phyloP scores from a whole-genome alignment of 2,329 filamentous ascomycete genomes.

The Tolypocladium inflatum region DNA sequence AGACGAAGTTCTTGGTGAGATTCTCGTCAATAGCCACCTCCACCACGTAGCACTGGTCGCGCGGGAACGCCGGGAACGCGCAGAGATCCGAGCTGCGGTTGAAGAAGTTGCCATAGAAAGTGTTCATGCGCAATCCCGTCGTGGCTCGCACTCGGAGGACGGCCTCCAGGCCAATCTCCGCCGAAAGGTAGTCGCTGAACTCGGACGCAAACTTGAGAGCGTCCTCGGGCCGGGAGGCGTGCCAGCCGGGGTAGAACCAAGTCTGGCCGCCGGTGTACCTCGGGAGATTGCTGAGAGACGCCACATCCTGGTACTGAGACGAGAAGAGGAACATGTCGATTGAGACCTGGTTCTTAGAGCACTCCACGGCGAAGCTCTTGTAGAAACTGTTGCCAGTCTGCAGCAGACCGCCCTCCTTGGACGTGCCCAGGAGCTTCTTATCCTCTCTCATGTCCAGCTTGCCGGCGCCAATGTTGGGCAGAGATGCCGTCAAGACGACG shows the following conservation, averaged over 20 bases:
- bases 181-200: slow-evolving; percentile 93
- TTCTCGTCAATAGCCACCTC: slow-evolving; percentile 97
- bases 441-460: slow-evolving; percentile 92
- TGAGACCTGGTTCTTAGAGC: slow-evolving; percentile 96
- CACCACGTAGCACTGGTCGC: slow-evolving; percentile 95
- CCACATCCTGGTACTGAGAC: slow-evolving; percentile 93
- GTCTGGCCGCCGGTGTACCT: slow-evolving; percentile 96
- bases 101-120: slow-evolving; percentile 99
- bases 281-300: slow-evolving; percentile 88
- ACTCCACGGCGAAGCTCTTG: slow-evolving; percentile 98
- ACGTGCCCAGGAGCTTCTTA: slow-evolving; percentile 89
- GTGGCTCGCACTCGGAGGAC: slow-evolving; percentile 92
- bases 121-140: slow-evolving; percentile 89
- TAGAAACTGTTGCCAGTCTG: slow-evolving; percentile 96
- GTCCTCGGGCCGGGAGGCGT: slow-evolving; percentile 85
- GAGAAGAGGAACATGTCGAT: slow-evolving; percentile 98
- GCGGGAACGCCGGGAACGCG: slow-evolving; percentile 94
- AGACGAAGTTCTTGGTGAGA: slow-evolving; percentile 82
- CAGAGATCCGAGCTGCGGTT: slow-evolving; percentile 96
- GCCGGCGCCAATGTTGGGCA: slow-evolving; percentile 84
- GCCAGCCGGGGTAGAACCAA: slow-evolving; percentile 98
- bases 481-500: slow-evolving; percentile 76
- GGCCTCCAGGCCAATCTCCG: slow-evolving; percentile 91
- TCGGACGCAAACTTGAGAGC: slow-evolving; percentile 96
- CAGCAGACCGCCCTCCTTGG: slow-evolving; percentile 77